Evolutionary conservation across 2,329 filamentous ascomycete species (phyloP).

Genomic region (Phialocephala sp.): DNA sequence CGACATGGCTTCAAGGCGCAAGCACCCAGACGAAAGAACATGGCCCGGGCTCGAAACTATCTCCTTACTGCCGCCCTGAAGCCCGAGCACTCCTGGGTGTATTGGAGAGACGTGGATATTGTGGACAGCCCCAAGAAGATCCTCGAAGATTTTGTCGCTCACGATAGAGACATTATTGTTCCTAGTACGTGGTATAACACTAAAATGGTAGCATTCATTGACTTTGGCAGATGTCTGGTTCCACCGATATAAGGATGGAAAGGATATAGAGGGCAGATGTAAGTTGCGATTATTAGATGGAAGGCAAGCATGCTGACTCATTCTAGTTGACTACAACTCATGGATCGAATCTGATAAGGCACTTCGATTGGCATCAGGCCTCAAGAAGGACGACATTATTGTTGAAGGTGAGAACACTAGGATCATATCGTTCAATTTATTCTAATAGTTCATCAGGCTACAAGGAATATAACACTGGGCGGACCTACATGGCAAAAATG

Average conservation of each 20-base stretch:
- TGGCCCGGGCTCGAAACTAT: conserved; percentile 92
- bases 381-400: conserved; percentile 82
- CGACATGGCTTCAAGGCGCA: conserved; percentile 88
- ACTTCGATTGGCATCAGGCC: conserved; percentile 71
- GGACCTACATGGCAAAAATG: conserved; percentile 87
- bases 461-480: conserved; percentile 88
- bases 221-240: conserved; percentile 85
- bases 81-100: conserved; percentile 96
- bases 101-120: conserved; percentile 98
- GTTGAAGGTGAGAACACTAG: conserved; percentile 72
- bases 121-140: conserved; percentile 86
- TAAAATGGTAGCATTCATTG: conserved; percentile 31
- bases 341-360: conserved; percentile 94
- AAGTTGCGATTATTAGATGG: conserved; percentile 47
- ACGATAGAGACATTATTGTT: conserved; percentile 90
- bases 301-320: conserved; percentile 26
- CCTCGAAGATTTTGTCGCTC: conserved; percentile 92
- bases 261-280: conserved; percentile 97
- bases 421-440: background rate
- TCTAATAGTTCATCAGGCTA: conserved; percentile 65
- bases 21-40: conserved; percentile 85
- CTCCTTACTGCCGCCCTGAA: conserved; percentile 83
- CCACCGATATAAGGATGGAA: conserved; percentile 75
- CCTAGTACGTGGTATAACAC: conserved; percentile 71
- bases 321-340: conserved; percentile 93